phyloP scores from a whole-genome alignment of 305 asterid genomes.

The Ilex paraguariensis region DNA sequence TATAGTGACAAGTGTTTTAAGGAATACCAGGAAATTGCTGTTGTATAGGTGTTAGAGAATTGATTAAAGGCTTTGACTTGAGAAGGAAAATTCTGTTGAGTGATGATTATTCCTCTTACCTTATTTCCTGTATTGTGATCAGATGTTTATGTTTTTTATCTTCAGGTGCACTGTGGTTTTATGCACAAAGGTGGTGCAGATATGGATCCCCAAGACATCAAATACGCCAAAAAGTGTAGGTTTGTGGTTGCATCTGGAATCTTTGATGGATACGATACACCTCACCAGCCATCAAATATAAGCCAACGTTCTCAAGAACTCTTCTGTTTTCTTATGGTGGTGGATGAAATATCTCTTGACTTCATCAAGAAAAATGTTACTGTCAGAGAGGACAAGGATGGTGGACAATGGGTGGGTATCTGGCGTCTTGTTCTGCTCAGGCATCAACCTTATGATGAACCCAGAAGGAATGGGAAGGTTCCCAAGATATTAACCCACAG shows the following conservation, averaged over 20 bases:
- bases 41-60: no score
- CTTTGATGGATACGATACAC: constrained; percentile 89
- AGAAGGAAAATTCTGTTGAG: no score
- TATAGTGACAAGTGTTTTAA: neutral
- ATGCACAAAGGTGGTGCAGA: constrained; percentile 86
- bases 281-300: constrained; percentile 85
- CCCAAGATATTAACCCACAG: constrained; percentile 94
- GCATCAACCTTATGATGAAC: constrained; percentile 93
- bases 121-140: neutral
- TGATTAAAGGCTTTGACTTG: no score
- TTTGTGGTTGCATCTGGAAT: constrained; percentile 96
- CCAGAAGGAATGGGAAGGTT: constrained; percentile 97
- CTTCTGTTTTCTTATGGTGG: constrained; percentile 93
- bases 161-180: constrained; percentile 95
- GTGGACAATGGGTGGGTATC: constrained; percentile 88
- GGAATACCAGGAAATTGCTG: neutral
- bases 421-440: constrained; percentile 87
- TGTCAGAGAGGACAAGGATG: constrained; percentile 59
- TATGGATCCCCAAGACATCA: constrained; percentile 60
- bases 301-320: constrained; percentile 64
- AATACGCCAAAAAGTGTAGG: constrained; percentile 62
- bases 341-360: constrained; percentile 78
- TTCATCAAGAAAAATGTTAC: constrained; percentile 63
- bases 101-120: neutral
- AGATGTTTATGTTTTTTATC: constrained; percentile 9